Conservation (phyloP, 2,329 filamentous ascomycete species). For the Sporothrix variecibatus region DNA sequence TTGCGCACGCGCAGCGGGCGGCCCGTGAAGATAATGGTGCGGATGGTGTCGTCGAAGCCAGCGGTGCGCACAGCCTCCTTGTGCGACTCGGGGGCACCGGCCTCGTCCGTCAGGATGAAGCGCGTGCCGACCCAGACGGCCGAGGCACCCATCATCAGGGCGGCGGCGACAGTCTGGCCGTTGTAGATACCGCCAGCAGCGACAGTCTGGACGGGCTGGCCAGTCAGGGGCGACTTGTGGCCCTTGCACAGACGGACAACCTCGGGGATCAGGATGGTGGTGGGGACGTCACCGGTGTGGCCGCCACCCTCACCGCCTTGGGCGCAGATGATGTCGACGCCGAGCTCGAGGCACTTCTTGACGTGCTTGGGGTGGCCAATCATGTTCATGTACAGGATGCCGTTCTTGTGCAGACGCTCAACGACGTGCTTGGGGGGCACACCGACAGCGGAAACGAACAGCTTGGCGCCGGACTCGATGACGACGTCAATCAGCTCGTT, state of each 20-base stretch:
- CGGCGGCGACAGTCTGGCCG: slow-evolving; percentile 83
- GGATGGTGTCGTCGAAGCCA: slow-evolving; percentile 91
- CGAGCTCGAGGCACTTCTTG: slow-evolving; percentile 88
- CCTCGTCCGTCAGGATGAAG: slow-evolving; percentile 92
- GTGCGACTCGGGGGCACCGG: slow-evolving; percentile 88
- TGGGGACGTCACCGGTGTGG: slow-evolving; percentile 93
- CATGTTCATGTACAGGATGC: slow-evolving; percentile 99
- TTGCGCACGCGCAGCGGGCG: slow-evolving; percentile 90
- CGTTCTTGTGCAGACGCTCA: slow-evolving; percentile 82
- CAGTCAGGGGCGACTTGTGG: slow-evolving; percentile 83
- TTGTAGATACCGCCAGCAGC: slow-evolving; percentile 94
- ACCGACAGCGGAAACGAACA: slow-evolving; percentile 97
- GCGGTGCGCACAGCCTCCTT: slow-evolving; percentile 93
- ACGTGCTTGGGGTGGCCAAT: slow-evolving; percentile 99
- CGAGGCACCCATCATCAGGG: slow-evolving; percentile 87
- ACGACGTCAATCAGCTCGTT: slow-evolving; percentile 86
- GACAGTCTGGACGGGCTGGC: slow-evolving; percentile 83
- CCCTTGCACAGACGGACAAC: slow-evolving; percentile 80
- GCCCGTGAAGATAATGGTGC: slow-evolving; percentile 98
- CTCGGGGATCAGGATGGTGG: slow-evolving; percentile 86
- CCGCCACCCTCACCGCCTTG: slow-evolving; percentile 97
- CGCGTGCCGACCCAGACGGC: slow-evolving; percentile 97
- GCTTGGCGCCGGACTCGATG: slow-evolving; percentile 85
- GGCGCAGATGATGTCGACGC: slow-evolving; percentile 95
- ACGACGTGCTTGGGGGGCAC: slow-evolving; percentile 87